Conservation (phyloP, 441 rosid species). For the Mallotus repandus region DNA sequence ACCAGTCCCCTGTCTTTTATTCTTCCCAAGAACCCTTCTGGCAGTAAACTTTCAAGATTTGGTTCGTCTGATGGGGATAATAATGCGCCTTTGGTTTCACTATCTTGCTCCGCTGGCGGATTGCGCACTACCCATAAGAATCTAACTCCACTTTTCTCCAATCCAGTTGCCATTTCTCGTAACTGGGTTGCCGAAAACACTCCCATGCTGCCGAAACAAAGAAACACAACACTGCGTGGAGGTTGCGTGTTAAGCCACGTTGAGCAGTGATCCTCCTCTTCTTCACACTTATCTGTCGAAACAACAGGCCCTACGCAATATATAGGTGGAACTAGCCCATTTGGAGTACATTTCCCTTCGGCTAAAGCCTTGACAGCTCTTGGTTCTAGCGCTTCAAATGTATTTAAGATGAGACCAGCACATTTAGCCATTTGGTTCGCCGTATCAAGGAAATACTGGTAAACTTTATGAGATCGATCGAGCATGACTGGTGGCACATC, state of each 20-base stretch:
- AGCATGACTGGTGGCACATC: conserved; percentile 14
- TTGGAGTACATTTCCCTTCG: conserved; percentile 30
- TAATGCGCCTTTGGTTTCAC: background rate
- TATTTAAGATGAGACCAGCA: conserved; percentile 36
- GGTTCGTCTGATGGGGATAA: background rate
- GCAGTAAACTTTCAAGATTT: conserved; percentile 22
- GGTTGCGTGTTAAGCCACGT: conserved; percentile 43
- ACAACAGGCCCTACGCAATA: conserved; percentile 42
- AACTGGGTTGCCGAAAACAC: conserved; percentile 27
- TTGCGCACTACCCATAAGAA: conserved; percentile 44
- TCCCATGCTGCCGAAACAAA: conserved; percentile 47
- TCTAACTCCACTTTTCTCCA: conserved; percentile 38
- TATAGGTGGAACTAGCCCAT: conserved; percentile 20
- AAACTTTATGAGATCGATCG: conserved; percentile 23
- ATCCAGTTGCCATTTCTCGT: conserved; percentile 41
- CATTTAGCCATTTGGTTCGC: conserved; percentile 26
- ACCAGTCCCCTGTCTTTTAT: conserved; percentile 30
- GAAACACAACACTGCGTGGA: conserved; percentile 33
- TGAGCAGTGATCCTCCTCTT: conserved; percentile 21
- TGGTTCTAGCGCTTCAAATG: conserved; percentile 38
- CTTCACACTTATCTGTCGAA: background rate
- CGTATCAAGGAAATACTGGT: conserved; percentile 18
- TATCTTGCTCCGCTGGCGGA: conserved; percentile 8
- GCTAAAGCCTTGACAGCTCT: conserved; percentile 24
- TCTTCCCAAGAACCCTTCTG: conserved; percentile 39